Percentiles rank a stretch among this genome's conserved stretches.
phyloP scores from a whole-genome alignment of 768 basidiomycete species.

The Peribolospora baueri region DNA sequence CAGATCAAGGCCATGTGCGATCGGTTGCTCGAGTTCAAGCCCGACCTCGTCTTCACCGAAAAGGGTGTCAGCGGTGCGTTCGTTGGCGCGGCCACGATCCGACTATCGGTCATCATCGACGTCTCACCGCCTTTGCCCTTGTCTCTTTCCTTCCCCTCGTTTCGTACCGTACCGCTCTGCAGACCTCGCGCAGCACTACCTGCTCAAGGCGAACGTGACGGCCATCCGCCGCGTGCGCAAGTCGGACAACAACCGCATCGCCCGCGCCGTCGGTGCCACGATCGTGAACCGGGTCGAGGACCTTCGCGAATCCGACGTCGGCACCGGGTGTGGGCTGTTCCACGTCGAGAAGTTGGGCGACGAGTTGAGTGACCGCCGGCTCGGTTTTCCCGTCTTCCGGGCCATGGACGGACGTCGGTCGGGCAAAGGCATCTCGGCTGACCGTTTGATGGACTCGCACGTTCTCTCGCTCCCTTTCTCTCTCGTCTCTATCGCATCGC shows the following conservation, averaged over 20 bases:
- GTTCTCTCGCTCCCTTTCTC: not conserved
- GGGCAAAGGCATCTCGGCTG: no score
- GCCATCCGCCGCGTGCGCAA: slow-evolving; percentile 92
- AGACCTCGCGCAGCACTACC: slow-evolving; percentile 84
- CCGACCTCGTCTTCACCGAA: slow-evolving; percentile 84
- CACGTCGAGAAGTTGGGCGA: slow-evolving; percentile 92
- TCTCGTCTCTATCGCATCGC: not conserved
- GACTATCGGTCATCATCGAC: not conserved
- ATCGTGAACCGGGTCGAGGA: slow-evolving; percentile 95
- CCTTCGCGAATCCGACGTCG: slow-evolving; percentile 70
- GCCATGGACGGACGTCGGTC: no score
- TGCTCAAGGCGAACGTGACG: slow-evolving; percentile 68
- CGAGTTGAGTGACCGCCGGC: slow-evolving; percentile 29
- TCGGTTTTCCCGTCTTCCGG: no score
- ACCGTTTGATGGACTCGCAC: not conserved
- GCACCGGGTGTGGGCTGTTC: slow-evolving; percentile 86
- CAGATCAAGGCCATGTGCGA: slow-evolving; percentile 72
- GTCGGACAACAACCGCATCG: slow-evolving; percentile 95
- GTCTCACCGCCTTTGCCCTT: not conserved
- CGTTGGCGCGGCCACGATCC: no score
- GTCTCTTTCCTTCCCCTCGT: not conserved
- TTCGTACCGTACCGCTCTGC: not conserved
- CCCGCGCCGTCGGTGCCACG: slow-evolving; percentile 78
- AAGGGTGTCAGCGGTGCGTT: slow-evolving; percentile 81
- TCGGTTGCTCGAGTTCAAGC: slow-evolving; percentile 73